Conservation (phyloP, 805 yeast genomes). For the Zygosaccharomyces kombuchaensis region DNA sequence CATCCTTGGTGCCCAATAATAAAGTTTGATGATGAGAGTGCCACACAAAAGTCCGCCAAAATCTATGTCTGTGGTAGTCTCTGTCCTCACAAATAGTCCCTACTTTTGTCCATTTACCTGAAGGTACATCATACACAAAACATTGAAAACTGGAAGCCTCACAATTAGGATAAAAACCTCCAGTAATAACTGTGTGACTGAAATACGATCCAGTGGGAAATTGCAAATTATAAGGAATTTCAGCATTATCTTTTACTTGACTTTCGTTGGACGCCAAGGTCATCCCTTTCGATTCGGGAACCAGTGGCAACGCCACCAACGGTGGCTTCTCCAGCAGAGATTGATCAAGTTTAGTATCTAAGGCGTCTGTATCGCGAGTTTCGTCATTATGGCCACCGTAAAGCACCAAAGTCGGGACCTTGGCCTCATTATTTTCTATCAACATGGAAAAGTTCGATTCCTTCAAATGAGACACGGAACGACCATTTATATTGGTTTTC, state of each 20-base stretch:
- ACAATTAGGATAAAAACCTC: constrained; percentile 52
- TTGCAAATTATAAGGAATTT: constrained; percentile 36
- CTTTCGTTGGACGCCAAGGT: constrained; percentile 28
- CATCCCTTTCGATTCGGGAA: constrained; percentile 32
- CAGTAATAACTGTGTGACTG: constrained; percentile 59
- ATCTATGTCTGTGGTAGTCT: constrained; percentile 50
- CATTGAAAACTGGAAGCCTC: constrained; percentile 25
- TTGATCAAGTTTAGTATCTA: background rate
- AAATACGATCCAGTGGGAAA: constrained; percentile 60
- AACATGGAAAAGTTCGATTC: constrained; percentile 27
- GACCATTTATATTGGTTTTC: constrained; percentile 22
- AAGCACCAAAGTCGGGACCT: constrained; percentile 27
- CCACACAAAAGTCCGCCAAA: constrained; percentile 72
- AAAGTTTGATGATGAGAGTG: constrained; percentile 70
- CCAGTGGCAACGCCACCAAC: constrained; percentile 34
- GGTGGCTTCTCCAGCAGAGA: constrained; percentile 19
- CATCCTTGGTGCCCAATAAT: constrained; percentile 46
- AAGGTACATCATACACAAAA: constrained; percentile 31
- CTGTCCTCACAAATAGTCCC: constrained; percentile 51
- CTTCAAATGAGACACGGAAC: constrained; percentile 14
- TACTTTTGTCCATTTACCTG: constrained; percentile 57
- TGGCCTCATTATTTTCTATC: constrained; percentile 29
- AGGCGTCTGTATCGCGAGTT: constrained; percentile 11
- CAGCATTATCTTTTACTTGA: constrained; percentile 22
- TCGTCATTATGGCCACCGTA: constrained; percentile 16